These are phyloP conservation scores for Xenoacremonium recifei DNA, from an alignment of 2,329 filamentous ascomycete genomes.

Conservation along the genomic window DNA sequence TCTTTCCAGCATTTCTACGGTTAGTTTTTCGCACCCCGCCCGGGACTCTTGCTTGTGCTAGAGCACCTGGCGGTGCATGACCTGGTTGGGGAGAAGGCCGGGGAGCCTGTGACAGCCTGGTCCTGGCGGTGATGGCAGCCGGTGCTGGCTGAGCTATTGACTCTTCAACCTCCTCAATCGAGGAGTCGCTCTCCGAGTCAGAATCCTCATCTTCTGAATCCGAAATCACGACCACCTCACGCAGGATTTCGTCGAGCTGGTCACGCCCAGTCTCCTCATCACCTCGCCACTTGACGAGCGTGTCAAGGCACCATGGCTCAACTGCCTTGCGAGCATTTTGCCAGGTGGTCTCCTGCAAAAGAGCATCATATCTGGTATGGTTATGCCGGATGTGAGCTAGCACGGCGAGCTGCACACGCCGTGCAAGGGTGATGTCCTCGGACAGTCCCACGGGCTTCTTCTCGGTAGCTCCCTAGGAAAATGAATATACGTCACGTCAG, in stretches of 20 bases:
- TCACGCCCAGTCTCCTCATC: slow-evolving; percentile 68
- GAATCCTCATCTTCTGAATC: slow-evolving; percentile 51
- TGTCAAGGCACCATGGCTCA: slow-evolving; percentile 59
- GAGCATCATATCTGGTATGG: slow-evolving; percentile 64
- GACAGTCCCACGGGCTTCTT: slow-evolving; percentile 59
- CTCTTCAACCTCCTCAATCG: slow-evolving; percentile 26
- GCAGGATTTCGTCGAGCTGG: slow-evolving; percentile 64
- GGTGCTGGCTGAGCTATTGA: slow-evolving; percentile 12
- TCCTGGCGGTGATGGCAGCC: slow-evolving; percentile 7
- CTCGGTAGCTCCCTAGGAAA: slow-evolving; percentile 45
- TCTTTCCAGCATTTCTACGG: slow-evolving; percentile 29
- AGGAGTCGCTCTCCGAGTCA: slow-evolving; percentile 36
- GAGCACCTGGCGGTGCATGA: slow-evolving; percentile 9
- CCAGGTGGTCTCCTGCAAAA: slow-evolving; percentile 58
- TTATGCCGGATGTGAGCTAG: slow-evolving; percentile 65
- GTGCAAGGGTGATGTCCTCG: slow-evolving; percentile 53
- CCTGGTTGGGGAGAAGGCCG: slow-evolving; percentile 16
- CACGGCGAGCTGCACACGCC: slow-evolving; percentile 63
- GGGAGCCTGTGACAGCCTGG: slow-evolving; percentile 9
- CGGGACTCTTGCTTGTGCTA: slow-evolving; percentile 12
- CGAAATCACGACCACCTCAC: slow-evolving; percentile 66
- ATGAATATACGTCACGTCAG: slow-evolving; percentile 14
- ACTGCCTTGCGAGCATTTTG: slow-evolving; percentile 60
- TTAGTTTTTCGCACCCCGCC: slow-evolving; percentile 27
- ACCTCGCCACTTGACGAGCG: slow-evolving; percentile 70